A percentile compares a stretch with the other conserved stretches of the same genome.
These are phyloP conservation scores for Pseudocercospora macadamiae DNA, from an alignment of 2,329 filamentous ascomycete species.

Conservation along the genomic window DNA sequence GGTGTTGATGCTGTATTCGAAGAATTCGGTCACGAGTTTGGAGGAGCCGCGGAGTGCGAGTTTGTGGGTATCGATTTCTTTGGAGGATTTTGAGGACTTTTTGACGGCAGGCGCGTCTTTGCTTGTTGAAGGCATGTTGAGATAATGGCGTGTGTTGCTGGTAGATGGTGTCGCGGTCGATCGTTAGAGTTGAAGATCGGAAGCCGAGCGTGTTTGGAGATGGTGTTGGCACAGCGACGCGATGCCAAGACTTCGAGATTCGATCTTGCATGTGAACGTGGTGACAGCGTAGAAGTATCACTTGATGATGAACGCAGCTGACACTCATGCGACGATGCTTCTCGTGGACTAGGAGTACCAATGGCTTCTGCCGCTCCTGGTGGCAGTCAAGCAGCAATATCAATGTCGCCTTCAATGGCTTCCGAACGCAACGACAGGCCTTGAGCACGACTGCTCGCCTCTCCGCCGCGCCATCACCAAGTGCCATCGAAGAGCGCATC, in stretches of 20 bases:
- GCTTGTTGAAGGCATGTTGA: slow-evolving; percentile 23
- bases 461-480: slow-evolving; percentile 42
- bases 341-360: slow-evolving; percentile 30
- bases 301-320: too few relatives aligned
- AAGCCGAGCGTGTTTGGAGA: slow-evolving; percentile 12
- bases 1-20: slow-evolving; percentile 97
- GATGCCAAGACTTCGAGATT: slow-evolving; percentile 10
- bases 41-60: slow-evolving; percentile 77
- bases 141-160: not conserved
- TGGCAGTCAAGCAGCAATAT: slow-evolving; percentile 6
- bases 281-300: too few relatives aligned
- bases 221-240: slow-evolving; percentile 14
- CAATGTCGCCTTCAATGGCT: slow-evolving; percentile 11
- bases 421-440: not conserved
- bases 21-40: slow-evolving; percentile 74
- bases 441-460: slow-evolving; percentile 22
- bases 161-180: not conserved
- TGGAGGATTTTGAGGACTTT: slow-evolving; percentile 39
- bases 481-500: slow-evolving; percentile 67
- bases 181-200: not conserved
- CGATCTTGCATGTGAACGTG: slow-evolving; percentile 6
- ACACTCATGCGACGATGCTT: slow-evolving; percentile 55
- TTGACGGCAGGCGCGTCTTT: slow-evolving; percentile 22
- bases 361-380: slow-evolving; percentile 24
- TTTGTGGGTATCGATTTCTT: slow-evolving; percentile 91